Evolutionary conservation across 306 rosid genomes (phyloP).

Genomic region (Pyrus communis): DNA sequence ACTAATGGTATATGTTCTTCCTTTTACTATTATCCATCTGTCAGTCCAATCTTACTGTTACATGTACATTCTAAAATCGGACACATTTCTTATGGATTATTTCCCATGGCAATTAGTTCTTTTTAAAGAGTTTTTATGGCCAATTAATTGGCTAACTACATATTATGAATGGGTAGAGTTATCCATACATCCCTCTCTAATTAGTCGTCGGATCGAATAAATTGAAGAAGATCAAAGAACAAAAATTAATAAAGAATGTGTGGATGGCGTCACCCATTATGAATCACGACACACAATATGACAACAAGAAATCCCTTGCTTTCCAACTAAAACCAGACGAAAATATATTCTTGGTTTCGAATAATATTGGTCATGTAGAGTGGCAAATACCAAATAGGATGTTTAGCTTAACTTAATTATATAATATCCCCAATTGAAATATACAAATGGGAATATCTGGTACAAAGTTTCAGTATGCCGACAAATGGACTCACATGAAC

Average conservation of each 20-base stretch:
- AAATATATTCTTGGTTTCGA: neutral
- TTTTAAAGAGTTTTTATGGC: neutral
- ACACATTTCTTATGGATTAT: neutral
- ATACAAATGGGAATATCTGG: neutral
- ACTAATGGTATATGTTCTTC: neutral
- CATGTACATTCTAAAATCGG: neutral
- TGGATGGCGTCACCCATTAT: no score
- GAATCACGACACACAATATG: constrained; percentile 2
- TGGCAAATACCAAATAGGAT: neutral
- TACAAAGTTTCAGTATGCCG: constrained; percentile 11
- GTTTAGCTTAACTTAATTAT: neutral
- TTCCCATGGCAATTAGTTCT: neutral
- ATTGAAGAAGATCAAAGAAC: no score
- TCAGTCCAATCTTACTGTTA: neutral
- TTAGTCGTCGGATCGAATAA: no score
- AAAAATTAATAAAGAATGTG: no score
- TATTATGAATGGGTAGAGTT: neutral
- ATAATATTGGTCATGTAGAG: neutral
- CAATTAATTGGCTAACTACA: neutral
- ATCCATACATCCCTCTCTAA: no score
- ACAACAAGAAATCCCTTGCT: constrained; percentile 6
- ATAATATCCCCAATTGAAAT: constrained; percentile 16
- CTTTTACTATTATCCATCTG: neutral
- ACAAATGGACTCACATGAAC: constrained; percentile 16
- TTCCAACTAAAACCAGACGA: constrained; percentile 1